Percentiles rank a stretch among this genome's conserved stretches.
phyloP scores from a whole-genome alignment of 2,329 filamentous ascomycete genomes.

The Tolypocladium pustulatum region DNA sequence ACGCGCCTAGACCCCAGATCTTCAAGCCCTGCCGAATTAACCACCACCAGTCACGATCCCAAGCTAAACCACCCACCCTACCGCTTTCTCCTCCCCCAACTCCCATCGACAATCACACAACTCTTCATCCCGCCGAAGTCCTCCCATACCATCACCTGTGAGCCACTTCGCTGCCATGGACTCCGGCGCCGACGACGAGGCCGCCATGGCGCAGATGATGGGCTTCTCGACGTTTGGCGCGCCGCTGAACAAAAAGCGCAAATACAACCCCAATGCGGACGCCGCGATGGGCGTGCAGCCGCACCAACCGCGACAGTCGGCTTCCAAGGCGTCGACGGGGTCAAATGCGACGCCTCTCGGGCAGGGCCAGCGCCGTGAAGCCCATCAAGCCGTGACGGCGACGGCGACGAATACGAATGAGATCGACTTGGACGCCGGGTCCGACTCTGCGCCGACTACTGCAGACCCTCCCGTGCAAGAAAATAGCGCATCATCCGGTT shows the following conservation, averaged over 20 bases:
- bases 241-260: conserved; percentile 50
- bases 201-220: conserved; percentile 55
- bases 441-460: conserved; percentile 9
- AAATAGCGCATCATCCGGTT: conserved; percentile 1
- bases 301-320: background rate
- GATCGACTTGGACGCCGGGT: conserved; percentile 32
- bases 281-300: conserved; percentile 16
- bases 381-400: conserved; percentile 4
- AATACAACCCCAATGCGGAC: conserved; percentile 48
- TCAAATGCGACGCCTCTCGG: conserved; percentile 27
- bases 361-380: conserved; percentile 1
- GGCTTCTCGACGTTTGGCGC: conserved; percentile 64
- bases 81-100: background rate
- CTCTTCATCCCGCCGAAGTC: background rate
- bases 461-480: background rate
- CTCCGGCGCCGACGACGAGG: conserved; percentile 18
- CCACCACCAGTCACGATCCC: background rate
- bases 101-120: no score
- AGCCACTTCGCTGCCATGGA: conserved; percentile 6
- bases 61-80: background rate
- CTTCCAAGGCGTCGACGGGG: conserved; percentile 16
- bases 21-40: background rate
- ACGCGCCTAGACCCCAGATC: background rate
- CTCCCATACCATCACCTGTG: background rate
- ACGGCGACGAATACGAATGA: conserved; percentile 29